Conservation (phyloP, 108 stramenopile genomes). For the Pelagomonas calceolata region DNA sequence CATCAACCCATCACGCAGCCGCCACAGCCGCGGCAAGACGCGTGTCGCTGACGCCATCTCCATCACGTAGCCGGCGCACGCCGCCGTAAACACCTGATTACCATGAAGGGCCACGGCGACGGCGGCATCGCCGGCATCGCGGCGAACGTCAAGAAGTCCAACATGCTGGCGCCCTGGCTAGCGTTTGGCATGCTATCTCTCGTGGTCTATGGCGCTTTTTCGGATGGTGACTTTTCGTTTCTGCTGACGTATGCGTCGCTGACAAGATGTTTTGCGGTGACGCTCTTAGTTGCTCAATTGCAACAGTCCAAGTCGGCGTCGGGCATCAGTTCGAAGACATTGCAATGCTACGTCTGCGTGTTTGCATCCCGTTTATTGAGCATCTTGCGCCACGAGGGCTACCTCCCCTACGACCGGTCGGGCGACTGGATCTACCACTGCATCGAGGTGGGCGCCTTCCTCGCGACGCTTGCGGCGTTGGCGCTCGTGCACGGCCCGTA, state of each 20-base stretch:
- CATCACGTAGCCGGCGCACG: too few species aligned
- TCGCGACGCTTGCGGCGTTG: slow-evolving; percentile 56
- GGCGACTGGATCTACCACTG: slow-evolving; percentile 96
- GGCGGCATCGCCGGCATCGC: too few species aligned
- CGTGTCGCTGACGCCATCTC: too few species aligned
- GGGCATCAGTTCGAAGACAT: slow-evolving; percentile 82
- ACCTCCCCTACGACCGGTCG: slow-evolving; percentile 95
- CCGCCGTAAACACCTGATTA: too few species aligned
- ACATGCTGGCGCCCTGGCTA: slow-evolving; percentile 46
- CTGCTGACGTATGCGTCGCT: slow-evolving; percentile 94
- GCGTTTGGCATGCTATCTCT: slow-evolving; percentile 78
- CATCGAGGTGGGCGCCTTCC: slow-evolving; percentile 71
- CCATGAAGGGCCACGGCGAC: too few species aligned
- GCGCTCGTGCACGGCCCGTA: slow-evolving; percentile 67
- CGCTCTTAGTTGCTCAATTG: slow-evolving; percentile 80
- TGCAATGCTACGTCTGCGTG: slow-evolving; percentile 79
- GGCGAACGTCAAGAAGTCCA: too few species aligned
- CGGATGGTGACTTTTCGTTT: slow-evolving; percentile 93
- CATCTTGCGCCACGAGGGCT: slow-evolving; percentile 92
- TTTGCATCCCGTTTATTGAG: slow-evolving; percentile 85
- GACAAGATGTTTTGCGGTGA: slow-evolving; percentile 88
- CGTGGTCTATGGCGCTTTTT: slow-evolving; percentile 76
- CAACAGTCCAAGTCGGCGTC: slow-evolving; percentile 66
- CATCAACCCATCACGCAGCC: too few species aligned
- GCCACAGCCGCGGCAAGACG: too few species aligned